These are phyloP conservation scores for Basipetospora sp. DNA, from an alignment of 2,329 filamentous ascomycete genomes.

Conservation along the genomic window DNA sequence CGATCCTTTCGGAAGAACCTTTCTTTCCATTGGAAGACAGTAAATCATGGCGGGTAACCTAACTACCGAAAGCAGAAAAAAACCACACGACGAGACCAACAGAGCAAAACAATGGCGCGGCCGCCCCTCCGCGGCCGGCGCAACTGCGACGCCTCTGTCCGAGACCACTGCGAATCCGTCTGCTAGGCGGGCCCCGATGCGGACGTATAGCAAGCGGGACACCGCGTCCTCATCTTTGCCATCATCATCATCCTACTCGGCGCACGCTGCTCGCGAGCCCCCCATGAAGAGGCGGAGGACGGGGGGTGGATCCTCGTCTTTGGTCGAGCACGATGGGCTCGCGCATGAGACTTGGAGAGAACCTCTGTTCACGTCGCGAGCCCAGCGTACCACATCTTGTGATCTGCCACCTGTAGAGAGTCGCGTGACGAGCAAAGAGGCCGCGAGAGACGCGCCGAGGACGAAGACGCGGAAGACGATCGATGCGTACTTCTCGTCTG, in stretches of 20 bases:
- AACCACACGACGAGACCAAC: slow-evolving; percentile 5
- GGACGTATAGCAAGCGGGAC: slow-evolving; percentile 26
- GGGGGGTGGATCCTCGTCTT: too few relatives aligned
- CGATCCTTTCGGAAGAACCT: too few relatives aligned
- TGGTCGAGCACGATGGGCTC: too few relatives aligned
- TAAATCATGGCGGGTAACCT: neutral
- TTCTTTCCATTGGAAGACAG: neutral
- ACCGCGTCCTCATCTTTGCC: slow-evolving; percentile 8
- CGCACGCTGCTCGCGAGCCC: neutral
- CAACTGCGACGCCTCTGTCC: neutral
- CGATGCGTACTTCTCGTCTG: slow-evolving; percentile 2
- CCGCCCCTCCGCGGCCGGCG: neutral
- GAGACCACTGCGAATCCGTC: too few relatives aligned
- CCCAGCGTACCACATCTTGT: too few relatives aligned
- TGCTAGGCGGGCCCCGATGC: too few relatives aligned
- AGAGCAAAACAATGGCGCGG: slow-evolving; percentile 2
- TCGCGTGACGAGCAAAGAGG: too few relatives aligned
- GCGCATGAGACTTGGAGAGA: too few relatives aligned
- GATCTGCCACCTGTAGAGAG: too few relatives aligned
- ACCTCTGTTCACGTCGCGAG: too few relatives aligned
- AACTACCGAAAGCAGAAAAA: neutral
- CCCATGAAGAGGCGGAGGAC: slow-evolving; percentile 1
- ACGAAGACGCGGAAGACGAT: slow-evolving; percentile 1
- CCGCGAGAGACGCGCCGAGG: neutral
- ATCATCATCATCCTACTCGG: neutral